Evolutionary conservation across 495 filamentous ascomycete genomes (phyloP).

Genomic region (Hypoxylon trugodes): DNA sequence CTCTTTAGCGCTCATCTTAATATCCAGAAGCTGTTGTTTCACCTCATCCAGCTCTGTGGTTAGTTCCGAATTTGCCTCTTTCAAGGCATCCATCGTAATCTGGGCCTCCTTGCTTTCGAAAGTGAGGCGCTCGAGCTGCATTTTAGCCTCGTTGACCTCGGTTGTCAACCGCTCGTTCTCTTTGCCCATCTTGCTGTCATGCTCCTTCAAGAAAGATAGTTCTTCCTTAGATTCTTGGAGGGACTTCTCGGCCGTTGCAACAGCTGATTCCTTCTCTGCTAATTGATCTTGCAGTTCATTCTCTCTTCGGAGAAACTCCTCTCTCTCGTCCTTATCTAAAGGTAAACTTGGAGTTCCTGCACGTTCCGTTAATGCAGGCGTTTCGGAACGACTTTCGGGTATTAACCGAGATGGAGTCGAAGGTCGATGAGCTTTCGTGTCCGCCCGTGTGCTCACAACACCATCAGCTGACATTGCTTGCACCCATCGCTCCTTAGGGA

Average conservation of each 20-base stretch:
- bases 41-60: conserved; percentile 92
- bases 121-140: conserved; percentile 92
- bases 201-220: conserved; percentile 79
- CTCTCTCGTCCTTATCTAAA: conserved; percentile 94
- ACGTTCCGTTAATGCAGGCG: conserved; percentile 70
- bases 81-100: conserved; percentile 97
- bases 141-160: conserved; percentile 89
- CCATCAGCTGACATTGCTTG: conserved; percentile 68
- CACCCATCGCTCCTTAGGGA: conserved; percentile 80
- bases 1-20: conserved; percentile 94
- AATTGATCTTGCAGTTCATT: conserved; percentile 98
- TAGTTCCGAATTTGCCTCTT: conserved; percentile 93
- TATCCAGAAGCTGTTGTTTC: conserved; percentile 95
- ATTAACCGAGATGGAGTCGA: conserved; percentile 84
- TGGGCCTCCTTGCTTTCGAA: conserved; percentile 96
- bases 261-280: conserved; percentile 86
- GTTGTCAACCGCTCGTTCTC: conserved; percentile 85
- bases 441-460: conserved; percentile 63
- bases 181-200: conserved; percentile 78
- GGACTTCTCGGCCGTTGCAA: conserved; percentile 77
- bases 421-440: conserved; percentile 69
- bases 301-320: conserved; percentile 93
- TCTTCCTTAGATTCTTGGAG: conserved; percentile 86
- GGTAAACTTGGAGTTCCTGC: conserved; percentile 85
- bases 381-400: conserved; percentile 82